Percentiles rank a stretch among this genome's conserved stretches.
Conservation (phyloP, 352 stramenopile species). For the Nothophytophthora sp. region DNA sequence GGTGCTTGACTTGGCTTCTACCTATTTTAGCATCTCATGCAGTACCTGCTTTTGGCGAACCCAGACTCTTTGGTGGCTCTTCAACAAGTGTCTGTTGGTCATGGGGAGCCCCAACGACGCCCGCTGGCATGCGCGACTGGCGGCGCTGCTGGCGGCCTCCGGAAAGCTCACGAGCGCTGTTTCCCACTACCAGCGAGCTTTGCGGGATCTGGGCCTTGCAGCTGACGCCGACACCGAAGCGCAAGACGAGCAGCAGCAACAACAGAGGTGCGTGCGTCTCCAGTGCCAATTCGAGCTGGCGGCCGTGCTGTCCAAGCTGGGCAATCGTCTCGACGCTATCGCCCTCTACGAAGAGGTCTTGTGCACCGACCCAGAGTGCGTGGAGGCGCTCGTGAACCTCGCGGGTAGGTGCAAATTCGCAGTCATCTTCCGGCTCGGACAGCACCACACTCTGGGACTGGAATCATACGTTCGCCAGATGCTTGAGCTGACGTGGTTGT, state of each 20-base stretch:
- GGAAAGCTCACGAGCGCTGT: slow-evolving; percentile 21
- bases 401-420: slow-evolving; percentile 15
- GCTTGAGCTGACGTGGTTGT: too few species aligned
- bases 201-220: slow-evolving; percentile 14
- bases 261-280: slow-evolving; percentile 1
- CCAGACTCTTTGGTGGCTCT: background rate
- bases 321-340: slow-evolving; percentile 27
- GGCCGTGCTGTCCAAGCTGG: slow-evolving; percentile 10
- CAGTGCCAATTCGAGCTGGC: slow-evolving; percentile 28
- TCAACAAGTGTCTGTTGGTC: too few species aligned
- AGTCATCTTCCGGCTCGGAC: background rate
- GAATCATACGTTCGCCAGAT: too few species aligned
- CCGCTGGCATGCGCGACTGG: slow-evolving; percentile 33
- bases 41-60: too few species aligned
- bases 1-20: too few species aligned
- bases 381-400: slow-evolving; percentile 56
- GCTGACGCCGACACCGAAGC: background rate
- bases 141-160: slow-evolving; percentile 26
- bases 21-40: too few species aligned
- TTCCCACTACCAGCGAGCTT: slow-evolving; percentile 29
- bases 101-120: slow-evolving; percentile 14
- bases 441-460: too few species aligned
- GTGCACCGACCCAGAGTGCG: slow-evolving; percentile 16
- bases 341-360: slow-evolving; percentile 34
- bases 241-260: slow-evolving; percentile 4